Conservation (phyloP, 2,329 filamentous ascomycete species). For the Trichoderma semiorbis region DNA sequence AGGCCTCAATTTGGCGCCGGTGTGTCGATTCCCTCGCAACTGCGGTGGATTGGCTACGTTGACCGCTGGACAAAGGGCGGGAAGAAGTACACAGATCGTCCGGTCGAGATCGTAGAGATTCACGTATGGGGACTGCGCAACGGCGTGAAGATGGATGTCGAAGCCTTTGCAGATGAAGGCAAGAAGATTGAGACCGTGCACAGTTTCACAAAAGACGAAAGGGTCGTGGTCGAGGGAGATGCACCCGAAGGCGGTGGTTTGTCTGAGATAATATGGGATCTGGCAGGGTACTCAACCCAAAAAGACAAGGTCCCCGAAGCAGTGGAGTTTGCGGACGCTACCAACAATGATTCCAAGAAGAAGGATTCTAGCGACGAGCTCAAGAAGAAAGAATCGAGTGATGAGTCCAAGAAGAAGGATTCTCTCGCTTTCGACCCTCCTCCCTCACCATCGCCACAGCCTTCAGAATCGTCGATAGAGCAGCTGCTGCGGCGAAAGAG, state of each 20-base stretch:
- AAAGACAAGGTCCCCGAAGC: slow-evolving; percentile 37
- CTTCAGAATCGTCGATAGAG: slow-evolving; percentile 5
- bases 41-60: slow-evolving; percentile 84
- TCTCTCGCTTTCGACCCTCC: background rate
- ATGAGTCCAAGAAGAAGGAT: background rate
- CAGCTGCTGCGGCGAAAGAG: slow-evolving; percentile 28
- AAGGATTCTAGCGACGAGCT: background rate
- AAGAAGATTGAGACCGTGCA: slow-evolving; percentile 82
- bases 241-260: slow-evolving; percentile 48
- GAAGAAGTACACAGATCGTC: slow-evolving; percentile 78
- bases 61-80: slow-evolving; percentile 74
- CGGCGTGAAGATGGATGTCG: slow-evolving; percentile 81
- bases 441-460: background rate
- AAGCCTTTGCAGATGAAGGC: slow-evolving; percentile 85
- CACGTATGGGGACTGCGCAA: slow-evolving; percentile 86
- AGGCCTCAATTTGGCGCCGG: slow-evolving; percentile 81
- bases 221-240: slow-evolving; percentile 61
- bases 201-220: slow-evolving; percentile 70
- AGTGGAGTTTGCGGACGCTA: slow-evolving; percentile 31
- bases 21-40: slow-evolving; percentile 88
- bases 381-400: background rate
- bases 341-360: slow-evolving; percentile 25
- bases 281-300: slow-evolving; percentile 41
- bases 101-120: slow-evolving; percentile 81
- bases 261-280: slow-evolving; percentile 51